phyloP scores from a whole-genome alignment of 441 rosid species.

The Eutrema salsugineum region DNA sequence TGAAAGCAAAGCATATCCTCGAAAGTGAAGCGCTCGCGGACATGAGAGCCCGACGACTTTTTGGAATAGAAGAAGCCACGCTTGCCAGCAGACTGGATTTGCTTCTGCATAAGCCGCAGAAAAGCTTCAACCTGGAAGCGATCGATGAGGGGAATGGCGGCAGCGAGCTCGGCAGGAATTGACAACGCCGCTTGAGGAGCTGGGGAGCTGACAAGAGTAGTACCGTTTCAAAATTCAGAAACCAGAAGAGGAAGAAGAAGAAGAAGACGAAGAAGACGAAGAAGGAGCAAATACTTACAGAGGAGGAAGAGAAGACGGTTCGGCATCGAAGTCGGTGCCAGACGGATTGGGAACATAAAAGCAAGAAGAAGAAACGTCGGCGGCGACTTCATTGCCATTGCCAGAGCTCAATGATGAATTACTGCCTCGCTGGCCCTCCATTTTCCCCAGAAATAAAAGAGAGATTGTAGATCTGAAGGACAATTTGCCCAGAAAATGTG shows the following conservation, averaged over 20 bases:
- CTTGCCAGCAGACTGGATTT: slow-evolving; percentile 82
- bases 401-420: slow-evolving; percentile 29
- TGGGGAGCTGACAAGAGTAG: slow-evolving; percentile 18
- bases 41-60: slow-evolving; percentile 67
- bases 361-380: slow-evolving; percentile 26
- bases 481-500: slow-evolving; percentile 1
- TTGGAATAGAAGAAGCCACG: slow-evolving; percentile 82
- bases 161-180: slow-evolving; percentile 87
- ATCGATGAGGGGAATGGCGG: slow-evolving; percentile 89
- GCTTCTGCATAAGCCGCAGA: slow-evolving; percentile 92
- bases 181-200: slow-evolving; percentile 46
- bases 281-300: slow-evolving; percentile 17
- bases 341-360: slow-evolving; percentile 31
- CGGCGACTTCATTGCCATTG: slow-evolving; percentile 19
- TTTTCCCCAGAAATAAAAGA: background rate
- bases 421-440: slow-evolving; percentile 31
- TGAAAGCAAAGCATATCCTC: slow-evolving; percentile 98
- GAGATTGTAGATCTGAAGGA: slow-evolving; percentile 26
- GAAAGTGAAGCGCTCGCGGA: slow-evolving; percentile 81
- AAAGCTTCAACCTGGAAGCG: slow-evolving; percentile 98
- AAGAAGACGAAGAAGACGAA: background rate
- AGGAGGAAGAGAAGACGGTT: slow-evolving; percentile 33
- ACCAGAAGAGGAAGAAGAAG: background rate
- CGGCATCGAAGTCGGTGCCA: slow-evolving; percentile 30
- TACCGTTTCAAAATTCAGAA: background rate